phyloP scores from a whole-genome alignment of 257 asterid species.

The Coffea canephora region DNA sequence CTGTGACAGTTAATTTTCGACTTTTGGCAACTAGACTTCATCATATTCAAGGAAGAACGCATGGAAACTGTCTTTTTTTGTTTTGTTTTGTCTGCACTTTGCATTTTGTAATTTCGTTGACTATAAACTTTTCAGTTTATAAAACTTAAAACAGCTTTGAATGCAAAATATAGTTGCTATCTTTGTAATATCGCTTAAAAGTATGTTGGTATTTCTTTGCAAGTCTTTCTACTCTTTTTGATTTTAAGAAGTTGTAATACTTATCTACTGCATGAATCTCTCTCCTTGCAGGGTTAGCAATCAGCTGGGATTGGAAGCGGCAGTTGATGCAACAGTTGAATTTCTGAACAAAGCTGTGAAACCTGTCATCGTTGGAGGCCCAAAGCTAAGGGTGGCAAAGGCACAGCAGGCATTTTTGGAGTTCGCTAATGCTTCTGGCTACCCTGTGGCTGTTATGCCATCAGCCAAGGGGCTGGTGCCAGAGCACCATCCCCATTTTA shows the following conservation, averaged over 20 bases:
- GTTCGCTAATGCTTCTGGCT: conserved; percentile 30
- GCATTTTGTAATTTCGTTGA: background rate
- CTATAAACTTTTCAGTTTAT: background rate
- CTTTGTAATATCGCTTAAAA: background rate
- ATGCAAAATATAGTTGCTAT: background rate
- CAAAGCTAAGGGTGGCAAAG: conserved; percentile 29
- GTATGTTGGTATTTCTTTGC: background rate
- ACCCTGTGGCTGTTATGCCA: conserved; percentile 31
- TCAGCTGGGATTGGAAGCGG: conserved; percentile 33
- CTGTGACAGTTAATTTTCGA: background rate
- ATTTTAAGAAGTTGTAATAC: background rate
- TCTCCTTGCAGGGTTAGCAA: conserved; percentile 29
- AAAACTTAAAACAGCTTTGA: background rate
- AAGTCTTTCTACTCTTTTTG: background rate
- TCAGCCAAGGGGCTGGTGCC: conserved; percentile 36
- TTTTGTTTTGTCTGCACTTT: background rate
- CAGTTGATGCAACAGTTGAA: conserved; percentile 33
- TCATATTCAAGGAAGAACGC: background rate
- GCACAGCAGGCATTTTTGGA: conserved; percentile 33
- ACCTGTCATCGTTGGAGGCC: conserved; percentile 34
- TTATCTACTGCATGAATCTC: background rate
- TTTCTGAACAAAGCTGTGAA: conserved; percentile 35
- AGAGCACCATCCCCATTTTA: conserved; percentile 32
- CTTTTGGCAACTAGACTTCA: background rate
- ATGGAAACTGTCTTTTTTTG: background rate